Percentiles rank a stretch among this genome's conserved stretches.
Evolutionary conservation across 225 moss, liverwort and hornwort genomes (phyloP).

Genomic region (Polytrichum commune): DNA sequence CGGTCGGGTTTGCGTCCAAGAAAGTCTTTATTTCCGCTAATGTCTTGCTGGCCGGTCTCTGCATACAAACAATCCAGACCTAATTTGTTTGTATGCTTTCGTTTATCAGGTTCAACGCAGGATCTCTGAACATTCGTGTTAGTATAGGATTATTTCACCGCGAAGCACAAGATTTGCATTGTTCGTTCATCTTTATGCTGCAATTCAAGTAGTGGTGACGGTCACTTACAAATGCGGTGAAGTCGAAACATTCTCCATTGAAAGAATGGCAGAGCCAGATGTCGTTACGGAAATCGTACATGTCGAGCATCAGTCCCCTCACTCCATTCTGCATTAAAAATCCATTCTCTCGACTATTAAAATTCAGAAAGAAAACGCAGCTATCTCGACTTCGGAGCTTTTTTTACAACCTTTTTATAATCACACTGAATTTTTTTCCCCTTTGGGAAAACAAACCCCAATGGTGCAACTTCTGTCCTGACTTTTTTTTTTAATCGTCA

Average conservation of each 20-base stretch:
- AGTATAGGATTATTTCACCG: no score
- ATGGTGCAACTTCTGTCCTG: no score
- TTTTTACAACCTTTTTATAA: background rate
- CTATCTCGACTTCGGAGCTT: no score
- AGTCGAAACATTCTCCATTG: constrained; percentile 53
- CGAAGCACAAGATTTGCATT: background rate
- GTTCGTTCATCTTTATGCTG: background rate
- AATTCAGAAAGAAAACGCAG: no score
- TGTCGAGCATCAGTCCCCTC: constrained; percentile 74
- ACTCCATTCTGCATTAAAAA: constrained; percentile 67
- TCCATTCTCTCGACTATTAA: no score
- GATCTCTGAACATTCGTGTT: background rate
- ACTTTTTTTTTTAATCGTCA: no score
- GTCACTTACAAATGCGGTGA: constrained; percentile 74
- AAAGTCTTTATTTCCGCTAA: constrained; percentile 61
- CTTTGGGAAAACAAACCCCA: no score
- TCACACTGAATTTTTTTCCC: no score
- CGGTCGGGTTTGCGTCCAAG: constrained; percentile 57
- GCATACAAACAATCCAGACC: background rate
- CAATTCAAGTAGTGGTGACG: background rate
- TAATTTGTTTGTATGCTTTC: no score
- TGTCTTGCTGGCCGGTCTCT: constrained; percentile 69
- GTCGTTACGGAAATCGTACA: constrained; percentile 72
- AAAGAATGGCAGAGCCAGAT: constrained; percentile 93
- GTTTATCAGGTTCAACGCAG: background rate